These are phyloP conservation scores for Cutaneotrichosporon cyanovorans DNA, from an alignment of 1,284 basidiomycete species.

Conservation along the genomic window DNA sequence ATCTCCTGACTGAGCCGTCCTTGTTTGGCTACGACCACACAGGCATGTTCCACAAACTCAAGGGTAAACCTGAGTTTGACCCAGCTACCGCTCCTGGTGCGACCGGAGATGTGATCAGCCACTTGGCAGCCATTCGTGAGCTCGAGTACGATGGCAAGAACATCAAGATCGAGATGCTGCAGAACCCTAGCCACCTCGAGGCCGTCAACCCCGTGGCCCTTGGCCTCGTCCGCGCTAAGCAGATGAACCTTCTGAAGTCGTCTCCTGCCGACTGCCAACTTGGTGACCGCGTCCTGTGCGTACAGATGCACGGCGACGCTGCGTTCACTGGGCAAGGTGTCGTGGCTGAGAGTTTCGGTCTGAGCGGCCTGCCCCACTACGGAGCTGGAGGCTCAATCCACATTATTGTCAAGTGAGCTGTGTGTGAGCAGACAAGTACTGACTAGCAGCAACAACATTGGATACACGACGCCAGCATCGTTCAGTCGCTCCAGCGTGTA, in stretches of 20 bases:
- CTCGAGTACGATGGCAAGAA: constrained; percentile 47
- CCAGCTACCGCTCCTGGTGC: constrained; percentile 58
- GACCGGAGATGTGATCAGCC: constrained; percentile 77
- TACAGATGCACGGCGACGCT: constrained; percentile 82
- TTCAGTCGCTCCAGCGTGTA: constrained; percentile 75
- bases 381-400: constrained; percentile 82
- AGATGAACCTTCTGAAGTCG: constrained; percentile 68
- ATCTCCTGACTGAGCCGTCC: constrained; percentile 63
- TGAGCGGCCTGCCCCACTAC: constrained; percentile 79
- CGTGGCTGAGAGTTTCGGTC: constrained; percentile 74
- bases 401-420: constrained; percentile 76
- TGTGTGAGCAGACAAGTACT: background rate
- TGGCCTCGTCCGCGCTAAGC: constrained; percentile 84
- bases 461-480: constrained; percentile 79
- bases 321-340: constrained; percentile 83
- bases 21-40: constrained; percentile 60
- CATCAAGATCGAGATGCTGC: constrained; percentile 65
- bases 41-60: constrained; percentile 75
- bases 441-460: constrained; percentile 55
- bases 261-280: constrained; percentile 60
- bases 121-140: constrained; percentile 53
- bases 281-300: constrained; percentile 76
- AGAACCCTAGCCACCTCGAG: constrained; percentile 82
- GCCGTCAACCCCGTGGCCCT: constrained; percentile 76
- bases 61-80: constrained; percentile 61